A percentile compares a stretch with the other conserved stretches of the same genome.
These are phyloP conservation scores for Eleusine coracana DNA, from an alignment of 176 grass and related monocot species.

Conservation along the genomic window DNA sequence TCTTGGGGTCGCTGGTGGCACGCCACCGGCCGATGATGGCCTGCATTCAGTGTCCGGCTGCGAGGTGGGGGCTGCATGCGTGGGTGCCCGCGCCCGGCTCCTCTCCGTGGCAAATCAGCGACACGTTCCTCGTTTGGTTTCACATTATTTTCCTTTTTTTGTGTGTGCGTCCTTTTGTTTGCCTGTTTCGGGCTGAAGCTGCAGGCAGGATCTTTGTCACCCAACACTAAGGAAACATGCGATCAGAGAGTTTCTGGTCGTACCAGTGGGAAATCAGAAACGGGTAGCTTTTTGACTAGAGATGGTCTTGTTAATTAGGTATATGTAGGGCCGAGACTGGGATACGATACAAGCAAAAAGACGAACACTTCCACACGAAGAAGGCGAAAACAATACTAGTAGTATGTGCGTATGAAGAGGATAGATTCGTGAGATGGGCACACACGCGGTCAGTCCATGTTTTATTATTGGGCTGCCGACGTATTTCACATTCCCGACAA, in stretches of 20 bases:
- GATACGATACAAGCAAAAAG: too few species aligned
- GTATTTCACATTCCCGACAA: background rate
- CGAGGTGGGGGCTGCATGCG: background rate
- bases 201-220: too few species aligned
- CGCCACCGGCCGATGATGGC: slow-evolving; percentile 1
- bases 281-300: background rate
- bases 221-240: background rate
- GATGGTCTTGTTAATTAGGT: too few species aligned
- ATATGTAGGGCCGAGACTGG: too few species aligned
- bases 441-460: too few species aligned
- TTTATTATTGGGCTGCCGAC: background rate
- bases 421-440: too few species aligned
- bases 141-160: background rate
- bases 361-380: background rate
- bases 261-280: background rate
- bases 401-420: too few species aligned
- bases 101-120: background rate
- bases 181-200: background rate
- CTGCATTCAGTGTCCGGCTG: background rate
- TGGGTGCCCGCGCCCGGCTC: background rate
- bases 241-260: background rate
- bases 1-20: slow-evolving; percentile 6
- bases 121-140: background rate
- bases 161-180: background rate
- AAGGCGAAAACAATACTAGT: too few species aligned